Evolutionary conservation across 163 green algal species (phyloP), one percentile per base, ranked within the genome.

Genomic region (Chlorella variabilis): DNA sequence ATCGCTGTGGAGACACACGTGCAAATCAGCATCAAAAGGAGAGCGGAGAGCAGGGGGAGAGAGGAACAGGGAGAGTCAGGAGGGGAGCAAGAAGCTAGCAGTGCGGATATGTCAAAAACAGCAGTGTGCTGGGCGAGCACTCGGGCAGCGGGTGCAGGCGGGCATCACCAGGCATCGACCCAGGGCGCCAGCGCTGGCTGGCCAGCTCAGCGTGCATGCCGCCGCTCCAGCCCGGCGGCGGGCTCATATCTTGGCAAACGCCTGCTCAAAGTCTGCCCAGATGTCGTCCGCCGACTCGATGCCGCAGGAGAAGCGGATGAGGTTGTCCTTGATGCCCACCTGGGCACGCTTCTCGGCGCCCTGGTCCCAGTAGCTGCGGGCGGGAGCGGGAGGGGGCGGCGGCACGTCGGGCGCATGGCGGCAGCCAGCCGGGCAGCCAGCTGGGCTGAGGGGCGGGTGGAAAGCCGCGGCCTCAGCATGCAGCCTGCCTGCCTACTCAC

Each of bases 281-380:
- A 99, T 94, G 88, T 99, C 97, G 65, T 98, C 94, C 67, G 95
- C 82, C 59, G 92, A 84, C 87, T 99, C 97, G 34, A 99, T 91
- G 25, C 97, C 97, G 42, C 91, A 95, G 69, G 87, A 94, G 89
- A 97, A 99, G 42, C 96, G 89, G 29, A 99, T 88, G 15, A 99
- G 90, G 90, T 97, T 98, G 87, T 99, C 97, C 85, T 97, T 98
- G 91, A 99, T 99, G 82, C 96, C 96, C 36, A 98, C 89, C 85
- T 95, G 49, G 9, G 94, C 95, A 3, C 97, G 89, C 89, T 95
- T 93, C 86, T 97, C 95, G 4, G 96, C 89, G 4, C 94, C 94
- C 81, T 92, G 88, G 73, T 80, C 73, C 73, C 73, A 80, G 73
- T 80, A 80, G 73, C 73, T 80, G 56, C 56, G 39, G 38, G 38